These are phyloP conservation scores for Triticum urartu DNA, from an alignment of 176 grass and related monocot genomes.

Conservation along the genomic window DNA sequence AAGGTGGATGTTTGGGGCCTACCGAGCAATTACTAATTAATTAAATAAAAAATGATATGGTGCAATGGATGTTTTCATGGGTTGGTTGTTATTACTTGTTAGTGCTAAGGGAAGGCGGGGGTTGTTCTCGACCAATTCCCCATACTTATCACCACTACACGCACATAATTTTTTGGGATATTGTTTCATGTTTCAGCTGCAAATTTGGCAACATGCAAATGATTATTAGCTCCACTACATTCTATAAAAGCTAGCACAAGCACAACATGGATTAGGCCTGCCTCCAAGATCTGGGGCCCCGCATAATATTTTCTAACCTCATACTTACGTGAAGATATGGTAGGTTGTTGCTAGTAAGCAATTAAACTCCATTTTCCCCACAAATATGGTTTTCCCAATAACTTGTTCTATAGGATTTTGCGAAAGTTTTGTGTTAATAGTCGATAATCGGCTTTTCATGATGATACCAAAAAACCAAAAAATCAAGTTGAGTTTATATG, in stretches of 20 bases:
- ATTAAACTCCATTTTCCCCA: not conserved
- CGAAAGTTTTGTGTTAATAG: not conserved
- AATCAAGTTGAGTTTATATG: not conserved
- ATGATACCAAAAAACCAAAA: not conserved
- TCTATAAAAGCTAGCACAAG: conserved; percentile 1
- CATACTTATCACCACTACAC: not conserved
- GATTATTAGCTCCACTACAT: conserved; percentile 27
- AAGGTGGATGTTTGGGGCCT: not conserved
- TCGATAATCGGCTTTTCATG: not conserved
- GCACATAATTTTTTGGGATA: not conserved
- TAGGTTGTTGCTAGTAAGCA: not conserved
- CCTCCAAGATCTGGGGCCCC: conserved; percentile 1
- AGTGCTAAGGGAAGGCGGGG: not conserved
- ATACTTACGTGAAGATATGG: not conserved
- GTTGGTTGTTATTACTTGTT: not conserved
- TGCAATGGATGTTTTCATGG: conserved; percentile 6
- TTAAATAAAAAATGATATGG: not conserved
- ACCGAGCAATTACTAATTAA: not conserved
- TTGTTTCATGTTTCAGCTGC: not conserved
- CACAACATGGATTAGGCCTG: not conserved
- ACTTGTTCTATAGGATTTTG: not conserved
- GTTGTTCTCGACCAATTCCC: not conserved
- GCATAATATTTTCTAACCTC: conserved; percentile 17
- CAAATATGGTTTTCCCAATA: not conserved
- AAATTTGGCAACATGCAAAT: conserved; percentile 14